Base-by-base conservation (phyloP, 345 rosid genomes). In the Kandelia obovata region DNA sequence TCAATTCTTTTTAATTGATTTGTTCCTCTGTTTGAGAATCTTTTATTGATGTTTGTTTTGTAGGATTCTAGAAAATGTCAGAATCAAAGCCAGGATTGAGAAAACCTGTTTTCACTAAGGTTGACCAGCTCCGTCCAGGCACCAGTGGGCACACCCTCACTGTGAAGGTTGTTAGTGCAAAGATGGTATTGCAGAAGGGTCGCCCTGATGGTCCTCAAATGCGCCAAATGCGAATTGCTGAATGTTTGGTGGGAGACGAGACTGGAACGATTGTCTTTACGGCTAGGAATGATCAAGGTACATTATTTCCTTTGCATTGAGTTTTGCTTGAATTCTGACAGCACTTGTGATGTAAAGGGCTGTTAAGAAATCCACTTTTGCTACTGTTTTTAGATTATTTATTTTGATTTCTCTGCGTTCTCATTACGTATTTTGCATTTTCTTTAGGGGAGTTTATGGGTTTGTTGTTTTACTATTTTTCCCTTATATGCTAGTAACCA, bases 221-320 rank as follows among this genome's bases (percentile, higher is more conserved):
- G 31, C 92, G 98, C 34, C 96, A 91, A 70, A 84, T 85, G 86
- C 78, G 89, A 11, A 77, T 85, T 75, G 89, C 96, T 62, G 98
- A 95, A 77, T 85, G 90, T 73, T 79, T 92, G 86, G 88, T 95
- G 4, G 99, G 97, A 37, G 99, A 95, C 60, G 99, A 92, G 78
- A 91, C 99, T 0, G 97, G 96, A 74, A 79, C 92, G 75, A 79
- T 95, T 39, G 71, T 95, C 70, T 95, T 95, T 52, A 88, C 92
- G 0, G 96, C 99, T 64, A 87, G 97, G 75, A 90, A 90, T 81
- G 97, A 89, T 74, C 99, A 89, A 92, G 97, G 97, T 91, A 65
- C 47, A 15, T 43, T 43, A 7, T 2, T 31, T 28, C 16, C 23
- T 23, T 9, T 46, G 21, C 4, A 1, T 59, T 19, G 7, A 52